Percentiles rank a stretch among this genome's conserved stretches.
These are phyloP conservation scores for Lachancea thermotolerans DNA, from an alignment of 805 yeast species.

Conservation along the genomic window DNA sequence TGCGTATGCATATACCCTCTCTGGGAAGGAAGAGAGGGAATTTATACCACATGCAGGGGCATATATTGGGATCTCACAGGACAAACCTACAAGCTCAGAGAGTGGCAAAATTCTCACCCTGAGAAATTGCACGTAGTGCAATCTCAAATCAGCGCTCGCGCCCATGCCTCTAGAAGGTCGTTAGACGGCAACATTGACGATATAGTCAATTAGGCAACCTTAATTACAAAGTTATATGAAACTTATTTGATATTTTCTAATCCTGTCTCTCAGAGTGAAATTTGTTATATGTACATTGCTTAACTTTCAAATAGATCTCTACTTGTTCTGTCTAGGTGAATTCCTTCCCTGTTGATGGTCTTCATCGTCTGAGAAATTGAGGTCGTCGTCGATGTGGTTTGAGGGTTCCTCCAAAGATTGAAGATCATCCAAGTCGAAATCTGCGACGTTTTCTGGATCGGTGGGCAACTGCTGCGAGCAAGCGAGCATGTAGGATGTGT, in stretches of 20 bases:
- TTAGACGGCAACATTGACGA: constrained; percentile 3
- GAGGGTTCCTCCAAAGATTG: constrained; percentile 36
- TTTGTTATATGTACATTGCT: not conserved
- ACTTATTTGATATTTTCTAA: no score
- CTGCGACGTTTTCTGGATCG: constrained; percentile 64
- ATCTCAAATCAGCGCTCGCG: constrained; percentile 48
- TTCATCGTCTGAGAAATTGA: constrained; percentile 30
- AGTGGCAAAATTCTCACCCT: constrained; percentile 71
- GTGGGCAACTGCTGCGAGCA: constrained; percentile 89
- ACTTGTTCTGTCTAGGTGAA: not conserved
- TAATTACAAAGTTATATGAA: no score
- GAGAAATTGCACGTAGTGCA: constrained; percentile 69
- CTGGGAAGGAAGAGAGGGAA: constrained; percentile 64
- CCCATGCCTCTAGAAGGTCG: constrained; percentile 1
- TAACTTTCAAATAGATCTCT: not conserved
- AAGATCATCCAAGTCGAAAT: constrained; percentile 55
- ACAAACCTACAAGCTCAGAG: constrained; percentile 61
- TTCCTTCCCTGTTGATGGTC: constrained; percentile 1
- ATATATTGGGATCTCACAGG: constrained; percentile 83
- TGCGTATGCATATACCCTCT: constrained; percentile 65
- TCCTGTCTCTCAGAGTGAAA: not conserved
- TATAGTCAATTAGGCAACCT: not conserved
- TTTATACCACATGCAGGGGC: constrained; percentile 62
- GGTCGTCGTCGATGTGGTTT: constrained; percentile 16
- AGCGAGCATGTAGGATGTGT: constrained; percentile 88